Base-by-base conservation (phyloP, 2,329 filamentous ascomycete species). In the Penicillium sp. region DNA sequence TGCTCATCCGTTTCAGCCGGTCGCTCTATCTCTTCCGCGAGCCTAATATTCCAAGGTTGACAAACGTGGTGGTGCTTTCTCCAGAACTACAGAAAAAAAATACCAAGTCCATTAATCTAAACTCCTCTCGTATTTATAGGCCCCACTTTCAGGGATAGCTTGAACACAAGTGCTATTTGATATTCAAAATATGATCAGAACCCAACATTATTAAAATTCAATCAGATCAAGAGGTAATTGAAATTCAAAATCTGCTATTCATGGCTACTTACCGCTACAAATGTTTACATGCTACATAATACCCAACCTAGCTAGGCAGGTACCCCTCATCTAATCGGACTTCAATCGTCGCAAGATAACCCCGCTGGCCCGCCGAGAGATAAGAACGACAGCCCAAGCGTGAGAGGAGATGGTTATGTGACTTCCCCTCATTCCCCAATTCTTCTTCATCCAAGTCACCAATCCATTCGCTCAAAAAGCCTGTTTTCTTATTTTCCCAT, bases 341-440 rank as follows among this genome's bases (percentile, higher is more conserved):
- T 51, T 3, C 7, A 35, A 30, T 3, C 35, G n/a, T 28, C 11
- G 13, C 28, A 49, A 49, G 28, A 2, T 26, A 51, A 51, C 52
- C 52, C 52, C 52, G 52, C 52, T 14, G 14, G 4, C 52, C 38
- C 26, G 25, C 37, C 26, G 26, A 22, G 52, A 42, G 52, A 54
- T 54, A 54, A 54, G 52, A 26, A 25, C 11, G 11, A 13, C n/a
- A 19, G 4, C 35, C n/a, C 16, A 30, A 16, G 28, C 22, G 7
- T 25, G 35, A 51, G 35, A 51, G 48, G n/a, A 16, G 30, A 6
- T 33, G 11, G 33, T 28, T 16, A 3, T 19, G 37, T 19, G 13
- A 33, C 1, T 22, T 45, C 16, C 19, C 19, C 37, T 42, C 37
- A 11, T 42, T 43, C 22, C 30, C 30, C n/a, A 11, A 22, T 51